These are phyloP conservation scores for Teunomyces gatunensis DNA, from an alignment of 805 yeast species.

Conservation along the genomic window DNA sequence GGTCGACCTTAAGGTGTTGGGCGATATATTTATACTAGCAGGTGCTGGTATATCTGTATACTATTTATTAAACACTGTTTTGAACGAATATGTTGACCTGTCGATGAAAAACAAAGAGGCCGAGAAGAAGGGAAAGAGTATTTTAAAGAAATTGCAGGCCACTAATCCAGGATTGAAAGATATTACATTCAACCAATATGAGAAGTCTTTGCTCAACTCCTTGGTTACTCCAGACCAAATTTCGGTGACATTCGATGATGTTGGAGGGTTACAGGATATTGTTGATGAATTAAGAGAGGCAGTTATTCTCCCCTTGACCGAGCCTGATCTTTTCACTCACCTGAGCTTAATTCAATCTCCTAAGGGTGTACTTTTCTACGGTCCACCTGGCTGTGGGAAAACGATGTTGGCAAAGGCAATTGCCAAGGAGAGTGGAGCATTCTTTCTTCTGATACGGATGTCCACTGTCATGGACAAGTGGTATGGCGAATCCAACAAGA, in stretches of 20 bases:
- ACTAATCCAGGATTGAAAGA: conserved; percentile 57
- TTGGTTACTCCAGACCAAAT: conserved; percentile 86
- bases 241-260: conserved; percentile 68
- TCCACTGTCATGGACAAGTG: conserved; percentile 94
- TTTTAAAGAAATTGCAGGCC: conserved; percentile 33
- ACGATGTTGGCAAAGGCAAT: conserved; percentile 96
- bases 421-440: conserved; percentile 89
- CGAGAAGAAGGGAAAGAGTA: conserved; percentile 57
- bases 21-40: conserved; percentile 41
- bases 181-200: conserved; percentile 66
- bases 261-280: conserved; percentile 84
- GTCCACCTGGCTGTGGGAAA: conserved; percentile 98
- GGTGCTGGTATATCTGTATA: conserved; percentile 72
- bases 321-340: conserved; percentile 73
- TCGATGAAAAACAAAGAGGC: conserved; percentile 51
- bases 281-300: conserved; percentile 85
- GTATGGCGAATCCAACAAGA: conserved; percentile 95
- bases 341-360: conserved; percentile 80
- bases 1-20: conserved; percentile 38
- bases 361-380: conserved; percentile 86
- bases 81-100: conserved; percentile 34
- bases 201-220: conserved; percentile 68
- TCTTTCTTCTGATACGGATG: conserved; percentile 87
- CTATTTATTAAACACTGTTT: conserved; percentile 49
- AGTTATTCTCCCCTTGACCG: conserved; percentile 76